phyloP scores from a whole-genome alignment of 192 early-diverging fungal genomes.

The Gaertneriomyces semiglobifer region DNA sequence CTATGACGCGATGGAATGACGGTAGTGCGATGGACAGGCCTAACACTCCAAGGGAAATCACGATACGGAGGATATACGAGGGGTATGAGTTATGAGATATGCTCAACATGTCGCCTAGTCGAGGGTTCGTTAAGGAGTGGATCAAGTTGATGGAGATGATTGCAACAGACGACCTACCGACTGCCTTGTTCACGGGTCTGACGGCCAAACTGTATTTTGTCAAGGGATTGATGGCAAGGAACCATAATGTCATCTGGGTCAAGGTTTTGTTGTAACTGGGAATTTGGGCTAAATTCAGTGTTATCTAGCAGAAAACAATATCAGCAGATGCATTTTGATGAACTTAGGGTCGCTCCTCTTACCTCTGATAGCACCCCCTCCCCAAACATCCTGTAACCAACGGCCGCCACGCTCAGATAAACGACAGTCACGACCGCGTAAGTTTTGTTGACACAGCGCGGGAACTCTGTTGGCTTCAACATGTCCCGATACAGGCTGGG shows the following conservation, averaged over 20 bases:
- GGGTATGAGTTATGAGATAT: too few species aligned
- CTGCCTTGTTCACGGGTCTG: constrained; percentile 52
- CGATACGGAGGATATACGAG: constrained; percentile 21
- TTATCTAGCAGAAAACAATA: constrained; percentile 46
- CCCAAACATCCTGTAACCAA: constrained; percentile 74
- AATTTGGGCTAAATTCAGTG: constrained; percentile 61
- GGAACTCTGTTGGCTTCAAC: constrained; percentile 46
- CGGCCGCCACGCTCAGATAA: constrained; percentile 50
- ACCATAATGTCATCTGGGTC: constrained; percentile 54
- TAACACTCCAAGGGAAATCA: constrained; percentile 39
- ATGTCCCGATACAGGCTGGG: constrained; percentile 68
- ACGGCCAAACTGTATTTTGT: constrained; percentile 68
- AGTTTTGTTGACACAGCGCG: constrained; percentile 51
- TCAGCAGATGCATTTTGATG: background rate
- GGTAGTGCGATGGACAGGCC: constrained; percentile 57
- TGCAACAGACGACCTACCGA: constrained; percentile 6
- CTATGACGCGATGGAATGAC: constrained; percentile 66
- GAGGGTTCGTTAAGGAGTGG: too few species aligned
- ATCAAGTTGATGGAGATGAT: too few species aligned
- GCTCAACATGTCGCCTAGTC: too few species aligned
- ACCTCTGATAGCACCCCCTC: constrained; percentile 54
- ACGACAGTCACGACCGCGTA: constrained; percentile 48
- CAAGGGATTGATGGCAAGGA: constrained; percentile 66
- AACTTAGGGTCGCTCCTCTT: background rate
- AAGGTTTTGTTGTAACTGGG: constrained; percentile 49